Percentiles rank a stretch among this genome's conserved stretches.
phyloP scores from a whole-genome alignment of 352 stramenopile species.

The Phytopythium boreale region DNA sequence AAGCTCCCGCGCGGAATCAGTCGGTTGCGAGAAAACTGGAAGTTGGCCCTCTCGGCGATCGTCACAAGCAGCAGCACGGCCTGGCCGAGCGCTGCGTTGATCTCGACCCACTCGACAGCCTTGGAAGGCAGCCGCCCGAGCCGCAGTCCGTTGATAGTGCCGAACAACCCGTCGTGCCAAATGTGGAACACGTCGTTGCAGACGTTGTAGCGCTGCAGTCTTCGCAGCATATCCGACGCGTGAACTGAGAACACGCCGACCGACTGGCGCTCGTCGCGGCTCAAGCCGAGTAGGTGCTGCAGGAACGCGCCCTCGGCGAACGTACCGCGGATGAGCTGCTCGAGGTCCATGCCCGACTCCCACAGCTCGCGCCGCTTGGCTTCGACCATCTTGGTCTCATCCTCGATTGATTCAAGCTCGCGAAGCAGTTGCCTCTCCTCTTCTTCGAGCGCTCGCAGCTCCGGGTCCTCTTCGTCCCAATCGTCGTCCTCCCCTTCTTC shows the following conservation, averaged over 20 bases:
- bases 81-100: conserved; percentile 87
- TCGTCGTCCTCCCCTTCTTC: conserved; percentile 24
- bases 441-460: conserved; percentile 51
- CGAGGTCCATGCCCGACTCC: conserved; percentile 67
- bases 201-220: conserved; percentile 83
- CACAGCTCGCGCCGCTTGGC: conserved; percentile 67
- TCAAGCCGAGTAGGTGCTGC: conserved; percentile 70
- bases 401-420: conserved; percentile 55
- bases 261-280: conserved; percentile 70
- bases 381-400: conserved; percentile 49
- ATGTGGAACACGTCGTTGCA: conserved; percentile 92
- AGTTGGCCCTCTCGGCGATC: conserved; percentile 76
- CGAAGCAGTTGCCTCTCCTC: conserved; percentile 54
- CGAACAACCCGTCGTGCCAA: conserved; percentile 88
- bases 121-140: conserved; percentile 78
- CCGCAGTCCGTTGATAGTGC: conserved; percentile 87
- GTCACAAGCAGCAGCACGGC: conserved; percentile 81
- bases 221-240: conserved; percentile 75
- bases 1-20: conserved; percentile 83
- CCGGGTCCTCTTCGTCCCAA: conserved; percentile 40
- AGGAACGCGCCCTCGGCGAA: conserved; percentile 74
- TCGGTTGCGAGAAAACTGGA: conserved; percentile 81
- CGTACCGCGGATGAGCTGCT: conserved; percentile 65
- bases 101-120: conserved; percentile 88
- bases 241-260: conserved; percentile 76